Percentiles rank a stretch among this genome's conserved stretches.
Evolutionary conservation across 108 stramenopile genomes (phyloP).

Genomic region (Nitzschia palea): DNA sequence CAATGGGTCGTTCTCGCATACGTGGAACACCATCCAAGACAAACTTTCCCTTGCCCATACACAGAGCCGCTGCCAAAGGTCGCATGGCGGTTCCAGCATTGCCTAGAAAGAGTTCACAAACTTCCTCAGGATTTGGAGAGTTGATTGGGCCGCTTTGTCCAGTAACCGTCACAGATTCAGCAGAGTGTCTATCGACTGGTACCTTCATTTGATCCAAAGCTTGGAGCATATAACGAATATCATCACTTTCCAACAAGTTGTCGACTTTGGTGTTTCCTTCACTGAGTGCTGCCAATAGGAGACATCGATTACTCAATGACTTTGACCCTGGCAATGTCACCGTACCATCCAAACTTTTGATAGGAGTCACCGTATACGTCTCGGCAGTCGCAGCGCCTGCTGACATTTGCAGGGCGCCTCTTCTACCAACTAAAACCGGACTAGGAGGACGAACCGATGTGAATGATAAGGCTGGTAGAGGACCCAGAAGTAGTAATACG

Average conservation of each 20-base stretch:
- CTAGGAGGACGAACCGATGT: not conserved
- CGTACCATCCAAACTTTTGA: conserved; percentile 78
- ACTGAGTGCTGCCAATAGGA: conserved; percentile 74
- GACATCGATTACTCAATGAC: conserved; percentile 90
- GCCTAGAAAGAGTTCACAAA: conserved; percentile 85
- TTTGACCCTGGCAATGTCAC: conserved; percentile 94
- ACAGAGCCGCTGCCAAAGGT: conserved; percentile 91
- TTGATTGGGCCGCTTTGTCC: conserved; percentile 88
- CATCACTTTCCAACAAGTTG: conserved; percentile 93
- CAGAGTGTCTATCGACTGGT: conserved; percentile 58
- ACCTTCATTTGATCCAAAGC: conserved; percentile 87
- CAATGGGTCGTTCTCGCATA: conserved; percentile 96
- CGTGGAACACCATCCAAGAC: conserved; percentile 93
- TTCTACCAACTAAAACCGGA: too few relatives aligned
- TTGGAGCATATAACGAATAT: conserved; percentile 96
- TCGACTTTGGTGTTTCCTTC: conserved; percentile 71
- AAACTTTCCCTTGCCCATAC: conserved; percentile 89
- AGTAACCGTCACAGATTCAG: conserved; percentile 63
- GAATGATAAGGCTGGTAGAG: conserved; percentile 8
- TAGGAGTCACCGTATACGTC: conserved; percentile 74
- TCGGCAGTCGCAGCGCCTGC: conserved; percentile 28
- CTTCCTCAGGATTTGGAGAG: conserved; percentile 54
- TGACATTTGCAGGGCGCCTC: conserved; percentile 8
- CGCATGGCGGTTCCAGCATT: conserved; percentile 97
- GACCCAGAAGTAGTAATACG: conserved; percentile 1